Evolutionary conservation across 768 basidiomycete species (phyloP), one percentile per base, ranked within the genome.

Genomic region (Serendipita sp.): DNA sequence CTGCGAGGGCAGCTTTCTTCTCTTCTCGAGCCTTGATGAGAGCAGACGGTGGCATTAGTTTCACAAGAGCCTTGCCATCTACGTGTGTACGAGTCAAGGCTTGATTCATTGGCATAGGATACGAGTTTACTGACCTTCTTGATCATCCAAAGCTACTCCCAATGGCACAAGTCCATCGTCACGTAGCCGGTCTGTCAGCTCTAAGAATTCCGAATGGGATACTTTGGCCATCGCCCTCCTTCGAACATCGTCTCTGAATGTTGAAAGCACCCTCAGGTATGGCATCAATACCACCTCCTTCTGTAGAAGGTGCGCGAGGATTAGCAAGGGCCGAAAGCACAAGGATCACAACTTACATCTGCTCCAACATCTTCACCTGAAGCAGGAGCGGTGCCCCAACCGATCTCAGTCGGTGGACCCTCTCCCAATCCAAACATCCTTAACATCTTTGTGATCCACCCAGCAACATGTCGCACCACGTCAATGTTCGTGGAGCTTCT

Each of bases 41-140:
- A 65, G 89, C 84, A 11, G 83, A 81, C 1, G 94, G 85, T 45
- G 89, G 78, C 30, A 94, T 89, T 47, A 98, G 79, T 74, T 98
- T 98, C 66, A 96, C 88, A 35, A 97, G 83, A 2, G 95, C 95
- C 70, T 85, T 86, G n/a, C 94, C 94, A 77, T 94, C 93, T 93
- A 68, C 16, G n/a, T 11, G 56, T 24, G 24, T 24, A 24, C 24
- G 24, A 24, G 24, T 24, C 24, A 24, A 24, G 24, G 24, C 24
- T 24, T 24, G 24, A 24, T 24, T 24, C 24, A 24, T 24, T 24
- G 24, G 24, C 24, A 24, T 24, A 24, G 24, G 24, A 24, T 24
- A 24, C 24, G 24, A 24, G 24, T 44, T 35, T 38, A 73, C 77
- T 62, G 67, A 86, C 92, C 92, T 79, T 94, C 92, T 76, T 92